Conservation (phyloP, 2,329 filamentous ascomycete genomes). For the Fusarium avenaceum region DNA sequence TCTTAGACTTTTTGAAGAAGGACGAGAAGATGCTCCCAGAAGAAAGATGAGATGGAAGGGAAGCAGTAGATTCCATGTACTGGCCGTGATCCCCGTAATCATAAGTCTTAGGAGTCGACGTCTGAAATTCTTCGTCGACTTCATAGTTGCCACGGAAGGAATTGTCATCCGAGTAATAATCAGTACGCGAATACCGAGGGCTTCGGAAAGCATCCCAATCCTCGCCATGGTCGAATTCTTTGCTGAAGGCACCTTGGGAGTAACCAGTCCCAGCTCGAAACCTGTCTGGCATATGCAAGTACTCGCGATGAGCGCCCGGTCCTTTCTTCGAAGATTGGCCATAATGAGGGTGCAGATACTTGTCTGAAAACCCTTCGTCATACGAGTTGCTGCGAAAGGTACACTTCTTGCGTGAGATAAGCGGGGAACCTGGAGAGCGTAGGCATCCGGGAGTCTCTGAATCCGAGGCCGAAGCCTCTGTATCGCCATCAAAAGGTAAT, state of each 20-base stretch:
- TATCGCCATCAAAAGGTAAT: slow-evolving; percentile 18
- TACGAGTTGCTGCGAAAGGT: neutral
- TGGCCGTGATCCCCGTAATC: slow-evolving; percentile 3
- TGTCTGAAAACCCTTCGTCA: neutral
- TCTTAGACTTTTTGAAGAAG: slow-evolving; percentile 42
- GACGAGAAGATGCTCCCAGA: slow-evolving; percentile 41
- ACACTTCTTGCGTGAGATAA: slow-evolving; percentile 27
- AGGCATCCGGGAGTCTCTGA: slow-evolving; percentile 13
- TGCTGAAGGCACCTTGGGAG: slow-evolving; percentile 45
- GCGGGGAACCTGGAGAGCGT: slow-evolving; percentile 29
- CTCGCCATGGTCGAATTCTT: slow-evolving; percentile 26
- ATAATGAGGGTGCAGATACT: slow-evolving; percentile 28
- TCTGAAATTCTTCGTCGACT: slow-evolving; percentile 5
- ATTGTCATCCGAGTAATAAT: neutral
- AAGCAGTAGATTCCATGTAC: slow-evolving; percentile 26
- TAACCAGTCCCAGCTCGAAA: slow-evolving; percentile 31
- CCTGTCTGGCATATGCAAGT: slow-evolving; percentile 21
- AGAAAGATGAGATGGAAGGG: slow-evolving; percentile 34
- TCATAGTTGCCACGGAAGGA: slow-evolving; percentile 8
- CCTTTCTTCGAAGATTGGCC: slow-evolving; percentile 6
- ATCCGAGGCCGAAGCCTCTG: slow-evolving; percentile 23
- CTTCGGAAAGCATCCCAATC: slow-evolving; percentile 30
- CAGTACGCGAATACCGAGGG: slow-evolving; percentile 3
- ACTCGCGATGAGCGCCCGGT: slow-evolving; percentile 8
- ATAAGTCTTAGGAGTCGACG: neutral